Evolutionary conservation across 225 moss, liverwort and hornwort species (phyloP).

Genomic region (Bryoerythrophyllum caledonicum): DNA sequence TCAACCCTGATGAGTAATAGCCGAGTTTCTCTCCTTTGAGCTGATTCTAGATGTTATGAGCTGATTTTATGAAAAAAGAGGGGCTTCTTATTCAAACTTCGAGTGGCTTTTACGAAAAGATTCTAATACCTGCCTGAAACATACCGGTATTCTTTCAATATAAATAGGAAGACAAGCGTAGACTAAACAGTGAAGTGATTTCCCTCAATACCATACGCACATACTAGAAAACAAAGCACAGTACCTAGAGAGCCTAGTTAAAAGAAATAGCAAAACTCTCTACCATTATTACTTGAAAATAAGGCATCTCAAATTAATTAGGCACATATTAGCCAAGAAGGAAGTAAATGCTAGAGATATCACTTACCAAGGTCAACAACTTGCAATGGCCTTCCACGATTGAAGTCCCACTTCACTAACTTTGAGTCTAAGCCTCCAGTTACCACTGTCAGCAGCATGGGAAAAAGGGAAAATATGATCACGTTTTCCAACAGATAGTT

Average conservation of each 20-base stretch:
- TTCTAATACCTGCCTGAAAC: not conserved
- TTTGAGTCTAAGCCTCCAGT: constrained; percentile 92
- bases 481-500: not conserved
- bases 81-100: no score
- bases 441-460: constrained; percentile 46
- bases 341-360: not conserved
- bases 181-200: not conserved
- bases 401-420: constrained; percentile 96
- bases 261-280: not conserved
- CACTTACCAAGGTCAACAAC: constrained; percentile 68
- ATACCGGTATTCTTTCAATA: not conserved
- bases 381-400: constrained; percentile 68
- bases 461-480: not conserved
- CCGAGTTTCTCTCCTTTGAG: no score
- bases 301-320: not conserved
- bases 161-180: not conserved
- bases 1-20: no score
- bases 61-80: no score
- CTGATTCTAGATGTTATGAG: no score
- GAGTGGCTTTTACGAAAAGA: no score
- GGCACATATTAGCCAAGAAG: not conserved
- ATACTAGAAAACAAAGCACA: constrained; percentile 3
- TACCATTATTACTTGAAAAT: not conserved
- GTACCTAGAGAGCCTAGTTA: not conserved
- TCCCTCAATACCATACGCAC: not conserved